A percentile compares a stretch with the other conserved stretches of the same genome.
Conservation (phyloP, 495 filamentous ascomycete genomes). For the Acidomyces sp. region DNA sequence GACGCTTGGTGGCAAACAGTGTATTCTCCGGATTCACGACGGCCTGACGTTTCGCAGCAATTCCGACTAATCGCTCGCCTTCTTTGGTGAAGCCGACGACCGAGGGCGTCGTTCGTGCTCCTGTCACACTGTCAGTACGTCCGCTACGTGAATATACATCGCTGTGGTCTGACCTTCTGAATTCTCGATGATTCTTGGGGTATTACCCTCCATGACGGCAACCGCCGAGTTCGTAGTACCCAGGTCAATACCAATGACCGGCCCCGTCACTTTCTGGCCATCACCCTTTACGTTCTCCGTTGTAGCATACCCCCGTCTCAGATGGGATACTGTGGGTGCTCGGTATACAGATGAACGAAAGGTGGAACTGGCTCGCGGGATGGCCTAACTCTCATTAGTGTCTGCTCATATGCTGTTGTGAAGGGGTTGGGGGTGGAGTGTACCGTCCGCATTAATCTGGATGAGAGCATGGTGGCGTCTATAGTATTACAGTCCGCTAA, state of each 20-base stretch:
- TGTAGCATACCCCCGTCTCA: conserved; percentile 61
- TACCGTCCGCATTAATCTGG: conserved; percentile 59
- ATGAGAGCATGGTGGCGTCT: conserved; percentile 50
- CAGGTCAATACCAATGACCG: conserved; percentile 97
- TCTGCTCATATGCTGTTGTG: conserved; percentile 20
- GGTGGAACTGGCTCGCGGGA: conserved; percentile 51
- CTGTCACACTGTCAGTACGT: conserved; percentile 31
- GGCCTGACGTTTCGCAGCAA: conserved; percentile 95
- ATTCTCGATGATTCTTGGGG: conserved; percentile 94
- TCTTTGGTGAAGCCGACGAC: conserved; percentile 95
- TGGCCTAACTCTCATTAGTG: conserved; percentile 34
- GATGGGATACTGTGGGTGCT: conserved; percentile 41
- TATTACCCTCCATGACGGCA: conserved; percentile 93
- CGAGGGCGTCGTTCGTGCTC: conserved; percentile 90
- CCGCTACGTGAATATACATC: conserved; percentile 5
- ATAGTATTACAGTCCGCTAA: too few species aligned
- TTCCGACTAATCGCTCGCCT: conserved; percentile 94
- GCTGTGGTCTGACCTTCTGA: conserved; percentile 56
- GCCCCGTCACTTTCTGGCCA: conserved; percentile 77
- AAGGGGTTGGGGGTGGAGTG: conserved; percentile 33
- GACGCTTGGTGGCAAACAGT: conserved; percentile 97
- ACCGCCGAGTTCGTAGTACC: conserved; percentile 98
- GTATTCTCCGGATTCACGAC: conserved; percentile 99
- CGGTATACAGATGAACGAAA: conserved; percentile 43
- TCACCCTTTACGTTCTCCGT: conserved; percentile 38